Evolutionary conservation across 306 rosid genomes (phyloP), one percentile per base, ranked within the genome.

Genomic region (Pterocarpus santalinus): DNA sequence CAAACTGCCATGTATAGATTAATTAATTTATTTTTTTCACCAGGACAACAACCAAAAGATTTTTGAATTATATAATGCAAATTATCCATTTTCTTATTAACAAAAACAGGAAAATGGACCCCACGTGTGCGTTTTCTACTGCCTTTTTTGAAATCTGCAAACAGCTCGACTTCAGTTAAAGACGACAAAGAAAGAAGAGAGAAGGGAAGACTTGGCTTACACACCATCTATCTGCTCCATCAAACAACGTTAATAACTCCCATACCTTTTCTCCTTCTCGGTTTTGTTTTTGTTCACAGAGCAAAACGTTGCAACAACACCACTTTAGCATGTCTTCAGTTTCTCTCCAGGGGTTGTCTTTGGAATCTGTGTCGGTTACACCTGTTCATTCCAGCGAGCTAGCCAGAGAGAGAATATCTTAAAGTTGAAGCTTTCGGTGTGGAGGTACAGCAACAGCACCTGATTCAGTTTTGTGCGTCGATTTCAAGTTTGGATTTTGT

Each of bases 391-490:
- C 16, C 8, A 47, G 53, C 53, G 1, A 47, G 70, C 69, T 82
- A 75, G 51, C 30, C 53, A 65, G 71, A 65, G 52, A 55, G 15
- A 55, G 74, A 68, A 57, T 38, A 82, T 15, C 46, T 32, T 64
- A 51, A 80, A 68, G 82, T 14, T 12, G 39, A 69, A 75, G 72
- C 72, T 77, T 75, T 77, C 13, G 8, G 39, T 57, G 72, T 64
- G 51, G 60, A 75, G 78, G 68, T 76, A 73, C 33, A 49, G 30
- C 34, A 44, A 33, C 11, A 46, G 66, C 32, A 39, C 58, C 75
- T 82, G 78, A 76, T 81, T 89, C 87, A 15, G 38, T 15, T 76
- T 78, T 2, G 84, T 81, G 91, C 86, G 79, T 87, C 83, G 30
- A 57, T 65, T 75, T 56, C 75, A 87, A 85, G 87, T 79, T 87